Percentiles rank a stretch among this genome's conserved stretches.
These are phyloP conservation scores for Carpinus fangiana DNA, from an alignment of 306 rosid genomes.

Conservation along the genomic window DNA sequence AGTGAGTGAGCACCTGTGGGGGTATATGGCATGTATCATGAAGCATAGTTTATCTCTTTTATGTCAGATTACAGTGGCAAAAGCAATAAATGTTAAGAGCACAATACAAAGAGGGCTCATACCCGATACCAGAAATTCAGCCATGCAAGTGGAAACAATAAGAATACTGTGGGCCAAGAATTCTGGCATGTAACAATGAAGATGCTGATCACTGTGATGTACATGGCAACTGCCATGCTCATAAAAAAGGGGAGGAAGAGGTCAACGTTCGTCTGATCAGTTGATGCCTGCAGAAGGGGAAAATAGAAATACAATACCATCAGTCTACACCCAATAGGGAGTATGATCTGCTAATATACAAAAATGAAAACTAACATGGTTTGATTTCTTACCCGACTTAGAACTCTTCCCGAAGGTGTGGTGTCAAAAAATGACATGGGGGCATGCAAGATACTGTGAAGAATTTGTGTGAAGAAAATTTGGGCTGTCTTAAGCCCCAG, in stretches of 20 bases:
- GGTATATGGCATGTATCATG: neutral
- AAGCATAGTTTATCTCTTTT: neutral
- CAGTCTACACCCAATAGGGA: neutral
- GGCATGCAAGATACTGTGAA: slow-evolving; percentile 81
- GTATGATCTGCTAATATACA: neutral
- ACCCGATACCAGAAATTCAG: slow-evolving; percentile 97
- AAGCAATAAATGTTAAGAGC: neutral
- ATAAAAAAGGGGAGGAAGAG: slow-evolving; percentile 66
- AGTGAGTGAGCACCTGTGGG: neutral
- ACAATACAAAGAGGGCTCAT: slow-evolving; percentile 26
- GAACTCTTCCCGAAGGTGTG: slow-evolving; percentile 92
- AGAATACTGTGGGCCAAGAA: slow-evolving; percentile 93
- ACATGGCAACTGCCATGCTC: slow-evolving; percentile 60
- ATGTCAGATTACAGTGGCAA: neutral
- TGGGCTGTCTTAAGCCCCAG: slow-evolving; percentile 83
- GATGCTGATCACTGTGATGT: slow-evolving; percentile 67
- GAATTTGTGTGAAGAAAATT: slow-evolving; percentile 70
- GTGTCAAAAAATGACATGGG: slow-evolving; percentile 98
- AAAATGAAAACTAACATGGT: neutral
- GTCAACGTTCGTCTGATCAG: slow-evolving; percentile 89
- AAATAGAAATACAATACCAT: slow-evolving; percentile 6
- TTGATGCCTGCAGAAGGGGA: slow-evolving; percentile 64
- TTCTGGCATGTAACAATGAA: slow-evolving; percentile 70
- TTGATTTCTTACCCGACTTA: slow-evolving; percentile 75
- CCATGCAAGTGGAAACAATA: slow-evolving; percentile 82